Base-by-base conservation (phyloP, 1,139 yeast genomes). In the Eremothecium coryli region DNA sequence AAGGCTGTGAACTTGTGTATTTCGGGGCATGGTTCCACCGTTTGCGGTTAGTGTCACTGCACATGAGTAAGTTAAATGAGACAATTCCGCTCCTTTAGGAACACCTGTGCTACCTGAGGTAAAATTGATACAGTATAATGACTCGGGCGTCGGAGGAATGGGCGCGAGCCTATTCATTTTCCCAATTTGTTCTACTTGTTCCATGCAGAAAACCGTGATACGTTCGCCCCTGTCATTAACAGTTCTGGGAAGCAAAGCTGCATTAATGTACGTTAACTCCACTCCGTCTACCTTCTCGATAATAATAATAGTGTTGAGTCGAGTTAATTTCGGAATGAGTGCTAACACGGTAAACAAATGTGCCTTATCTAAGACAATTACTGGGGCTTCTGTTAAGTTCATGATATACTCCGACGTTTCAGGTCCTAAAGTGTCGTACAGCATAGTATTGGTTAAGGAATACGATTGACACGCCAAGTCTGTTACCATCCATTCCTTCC, bases 31-130 rank as follows among this genome's bases (percentile, higher is more conserved):
- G n/a, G 17, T 17, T 16, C 10, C 32, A 31, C n/a, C 21, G 9
- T 14, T 24, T 16, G 46, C 35, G 4, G 51, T 46, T 32, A 56
- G 51, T 1, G 60, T 61, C 20, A 69, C 48, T 7, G 73, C 74
- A 9, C 81, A 65, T n/a, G 70, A 64, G 2, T 74, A 69, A 44
- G 63, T 65, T 26, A 56, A 55, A 38, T 80, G 84, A 5, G 72
- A 63, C 44, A 79, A 60, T 22, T 72, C 70, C n/a, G 76, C 88
- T 31, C 88, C 88, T 55, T 80, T 80, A 12, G 88, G 88, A 37
- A 65, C 56, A 12, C 86, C 86, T 3, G 88, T 78, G 16, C 88
- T 77, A 22, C 88, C 88, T 5, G 86, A 76, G 10, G 93, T 82
- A 58, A 80, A 82, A 28, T 81, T 75, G 42, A 82, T 74, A 32